Conservation (phyloP, 345 rosid genomes). For the Boechera divaricarpa region DNA sequence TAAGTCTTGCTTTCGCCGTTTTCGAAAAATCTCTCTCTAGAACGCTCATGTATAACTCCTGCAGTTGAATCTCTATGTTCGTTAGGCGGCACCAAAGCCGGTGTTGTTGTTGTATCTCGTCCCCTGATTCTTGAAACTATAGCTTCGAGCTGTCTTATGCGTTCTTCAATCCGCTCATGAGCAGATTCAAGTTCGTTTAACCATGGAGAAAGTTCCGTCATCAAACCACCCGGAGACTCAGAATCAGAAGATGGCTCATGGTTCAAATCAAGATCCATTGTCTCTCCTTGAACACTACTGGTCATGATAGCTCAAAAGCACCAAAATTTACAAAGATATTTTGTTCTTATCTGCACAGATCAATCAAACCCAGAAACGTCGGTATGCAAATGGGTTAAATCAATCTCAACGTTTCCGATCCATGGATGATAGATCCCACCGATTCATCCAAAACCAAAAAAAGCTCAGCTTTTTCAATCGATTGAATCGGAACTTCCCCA, state of each 20-base stretch:
- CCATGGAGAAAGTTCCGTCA: conserved; percentile 47
- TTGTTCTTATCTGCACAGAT: conserved; percentile 6
- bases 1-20: conserved; percentile 39
- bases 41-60: conserved; percentile 38
- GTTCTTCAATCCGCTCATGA: conserved; percentile 61
- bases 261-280: conserved; percentile 65
- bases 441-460: conserved; percentile 1
- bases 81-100: conserved; percentile 18
- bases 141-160: conserved; percentile 60
- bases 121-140: conserved; percentile 55
- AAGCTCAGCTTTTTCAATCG: conserved; percentile 25
- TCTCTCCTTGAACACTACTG: conserved; percentile 44
- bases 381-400: neutral
- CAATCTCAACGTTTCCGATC: conserved; percentile 19
- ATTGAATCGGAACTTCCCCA: conserved; percentile 6
- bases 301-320: conserved; percentile 35
- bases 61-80: conserved; percentile 34
- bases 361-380: conserved; percentile 15
- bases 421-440: conserved; percentile 21
- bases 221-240: conserved; percentile 38
- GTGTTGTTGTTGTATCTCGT: conserved; percentile 17
- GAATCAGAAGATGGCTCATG: conserved; percentile 50
- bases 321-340: neutral
- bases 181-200: conserved; percentile 54
- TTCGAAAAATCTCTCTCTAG: conserved; percentile 43